Base-by-base conservation (phyloP, 2,329 filamentous ascomycete genomes). In the Venturia oleaginea region DNA sequence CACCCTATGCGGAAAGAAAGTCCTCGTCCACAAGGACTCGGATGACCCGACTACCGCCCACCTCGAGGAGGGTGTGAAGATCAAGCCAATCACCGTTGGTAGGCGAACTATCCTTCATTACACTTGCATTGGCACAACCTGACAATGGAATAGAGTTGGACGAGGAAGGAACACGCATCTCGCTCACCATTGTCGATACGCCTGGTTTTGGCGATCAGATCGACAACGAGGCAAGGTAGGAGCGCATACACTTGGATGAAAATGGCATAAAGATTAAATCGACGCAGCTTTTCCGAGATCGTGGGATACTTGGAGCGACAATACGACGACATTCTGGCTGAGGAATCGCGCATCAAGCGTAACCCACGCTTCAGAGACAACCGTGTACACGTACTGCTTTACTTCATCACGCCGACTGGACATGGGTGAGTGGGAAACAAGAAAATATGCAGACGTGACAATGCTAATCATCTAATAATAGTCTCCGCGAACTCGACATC, bases 291-390 rank as follows among this genome's bases (percentile, higher is more conserved):
- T 78, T 89, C 89, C 72, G 94, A 97, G 80, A 99, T 99, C 73
- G 92, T 96, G 71, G 93, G 92, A 71, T 97, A 96, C 80, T 90
- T 99, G 73, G 94, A 99, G 84, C 87, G 93, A 81, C 93, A 99
- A 86, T 97, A 97, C 79, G 94, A 99, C 79, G 92, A 97, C 77
- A 97, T 99, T 83, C 86, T 99, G 72, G 93, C 94, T 68, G 93
- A 97, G 82, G 94, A 99, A 83, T 97, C 94, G 73, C 91, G 94
- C 83, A 99, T 99, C 84, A 99, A 99, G 90, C 94, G 94, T 92
- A 99, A 99, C 83, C 94, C 94, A 72, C 88, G 94, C 74, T 99
- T 99, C 89, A 89, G 94, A 75, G 94, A 99, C 81, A 97, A 99
- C 82, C 91, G 94, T 81, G 91, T 99, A 60, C 94, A 99, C 76